Percentiles rank a stretch among this genome's conserved stretches.
Conservation (phyloP, 139 green algal species). For the Chlorella sorokiniana region DNA sequence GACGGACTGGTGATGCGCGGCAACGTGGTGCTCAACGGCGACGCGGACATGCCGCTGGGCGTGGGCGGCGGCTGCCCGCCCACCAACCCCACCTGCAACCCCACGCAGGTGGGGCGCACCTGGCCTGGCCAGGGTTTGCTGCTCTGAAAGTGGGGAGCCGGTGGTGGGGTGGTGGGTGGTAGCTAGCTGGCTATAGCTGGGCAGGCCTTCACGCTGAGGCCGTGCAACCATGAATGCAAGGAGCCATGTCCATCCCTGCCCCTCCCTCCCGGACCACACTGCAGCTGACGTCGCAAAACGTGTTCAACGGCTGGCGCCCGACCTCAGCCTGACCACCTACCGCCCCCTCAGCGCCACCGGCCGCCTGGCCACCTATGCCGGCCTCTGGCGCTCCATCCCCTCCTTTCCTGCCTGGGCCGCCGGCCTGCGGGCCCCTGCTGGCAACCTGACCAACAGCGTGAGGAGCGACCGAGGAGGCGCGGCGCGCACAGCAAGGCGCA, state of each 20-base stretch:
- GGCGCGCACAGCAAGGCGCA: background rate
- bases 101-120: background rate
- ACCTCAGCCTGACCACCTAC: background rate
- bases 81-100: constrained; percentile 20
- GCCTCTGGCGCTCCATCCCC: background rate
- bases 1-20: constrained; percentile 6
- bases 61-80: background rate
- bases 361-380: background rate
- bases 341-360: background rate
- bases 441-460: background rate
- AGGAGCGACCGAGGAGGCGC: background rate
- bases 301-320: background rate
- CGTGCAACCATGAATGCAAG: too few relatives aligned
- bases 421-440: background rate
- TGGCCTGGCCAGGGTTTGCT: background rate
- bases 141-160: background rate
- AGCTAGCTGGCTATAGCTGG: too few relatives aligned
- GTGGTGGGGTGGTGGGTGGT: background rate
- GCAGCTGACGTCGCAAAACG: background rate
- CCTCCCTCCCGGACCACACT: background rate
- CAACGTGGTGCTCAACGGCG: constrained; percentile 16
- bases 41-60: background rate
- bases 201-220: too few relatives aligned
- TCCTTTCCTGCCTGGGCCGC: background rate
- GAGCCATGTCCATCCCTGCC: too few relatives aligned